Evolutionary conservation across 352 stramenopile species (phyloP).

Genomic region (Saprolegnia parasitica): DNA sequence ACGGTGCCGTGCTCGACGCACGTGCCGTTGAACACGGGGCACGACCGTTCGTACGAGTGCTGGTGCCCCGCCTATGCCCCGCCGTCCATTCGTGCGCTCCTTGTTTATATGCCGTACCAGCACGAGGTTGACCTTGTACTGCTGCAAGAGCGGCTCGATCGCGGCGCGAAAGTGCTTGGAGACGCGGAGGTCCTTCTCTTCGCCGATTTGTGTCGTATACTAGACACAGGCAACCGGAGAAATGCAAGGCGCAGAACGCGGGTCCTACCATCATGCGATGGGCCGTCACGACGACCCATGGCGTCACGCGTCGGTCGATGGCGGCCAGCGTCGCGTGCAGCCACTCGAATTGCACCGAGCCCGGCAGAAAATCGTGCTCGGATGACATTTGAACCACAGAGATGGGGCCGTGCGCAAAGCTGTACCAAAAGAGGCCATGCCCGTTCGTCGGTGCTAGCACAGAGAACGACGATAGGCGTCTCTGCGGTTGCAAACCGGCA

Average conservation of each 20-base stretch:
- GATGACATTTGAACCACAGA: conserved; percentile 90
- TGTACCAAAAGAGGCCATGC: conserved; percentile 84
- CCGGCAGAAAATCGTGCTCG: conserved; percentile 85
- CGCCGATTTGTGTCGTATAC: conserved; percentile 73
- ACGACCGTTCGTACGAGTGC: conserved; percentile 90
- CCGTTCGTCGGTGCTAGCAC: conserved; percentile 61
- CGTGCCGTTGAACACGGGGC: conserved; percentile 64
- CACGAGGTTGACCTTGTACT: conserved; percentile 87
- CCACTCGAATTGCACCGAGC: conserved; percentile 87
- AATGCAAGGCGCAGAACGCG: conserved; percentile 31
- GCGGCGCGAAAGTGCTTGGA: conserved; percentile 76
- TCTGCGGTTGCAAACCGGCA: too few species aligned
- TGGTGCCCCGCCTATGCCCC: conserved; percentile 74
- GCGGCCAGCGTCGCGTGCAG: conserved; percentile 75
- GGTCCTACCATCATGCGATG: conserved; percentile 85
- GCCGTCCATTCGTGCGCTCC: conserved; percentile 26
- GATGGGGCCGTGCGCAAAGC: conserved; percentile 85
- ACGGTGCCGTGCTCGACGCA: conserved; percentile 70
- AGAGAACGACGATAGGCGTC: too few species aligned
- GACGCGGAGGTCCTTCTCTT: conserved; percentile 63
- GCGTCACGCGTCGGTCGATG: conserved; percentile 80
- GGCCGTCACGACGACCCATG: conserved; percentile 89
- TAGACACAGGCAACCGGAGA: conserved; percentile 8
- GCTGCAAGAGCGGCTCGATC: conserved; percentile 85
- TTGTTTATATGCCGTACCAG: conserved; percentile 40